Conservation (phyloP, 2,329 filamentous ascomycete genomes). For the Exophiala sp. region DNA sequence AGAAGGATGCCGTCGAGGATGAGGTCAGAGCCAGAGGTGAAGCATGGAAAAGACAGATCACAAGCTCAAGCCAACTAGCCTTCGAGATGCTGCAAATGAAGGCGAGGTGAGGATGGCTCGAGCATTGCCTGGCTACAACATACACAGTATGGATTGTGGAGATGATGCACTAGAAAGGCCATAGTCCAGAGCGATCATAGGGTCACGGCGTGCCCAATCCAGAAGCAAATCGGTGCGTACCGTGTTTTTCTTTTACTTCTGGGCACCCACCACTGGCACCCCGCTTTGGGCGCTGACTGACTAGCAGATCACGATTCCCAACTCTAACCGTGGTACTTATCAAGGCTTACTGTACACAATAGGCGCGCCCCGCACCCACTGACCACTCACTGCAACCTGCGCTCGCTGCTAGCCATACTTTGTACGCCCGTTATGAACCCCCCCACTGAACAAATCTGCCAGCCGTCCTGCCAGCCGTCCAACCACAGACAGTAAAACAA, state of each 20-base stretch:
- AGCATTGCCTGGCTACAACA: background rate
- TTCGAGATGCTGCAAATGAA: background rate
- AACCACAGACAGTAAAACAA: background rate
- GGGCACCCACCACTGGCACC: too few species aligned
- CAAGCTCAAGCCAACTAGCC: background rate
- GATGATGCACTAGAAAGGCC: background rate
- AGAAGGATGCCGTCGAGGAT: background rate
- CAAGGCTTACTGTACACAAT: too few species aligned
- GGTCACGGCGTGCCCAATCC: background rate
- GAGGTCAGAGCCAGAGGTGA: too few species aligned
- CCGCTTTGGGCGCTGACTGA: too few species aligned
- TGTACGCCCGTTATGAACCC: background rate
- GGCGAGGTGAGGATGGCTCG: constrained; percentile 3
- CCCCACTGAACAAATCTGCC: background rate
- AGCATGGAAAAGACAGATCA: too few species aligned
- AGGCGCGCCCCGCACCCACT: background rate
- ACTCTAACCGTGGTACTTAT: too few species aligned
- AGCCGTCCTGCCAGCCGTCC: background rate
- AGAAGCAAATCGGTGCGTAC: background rate
- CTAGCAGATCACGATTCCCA: too few species aligned
- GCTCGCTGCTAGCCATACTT: background rate
- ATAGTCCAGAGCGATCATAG: background rate
- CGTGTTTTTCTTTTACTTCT: too few species aligned
- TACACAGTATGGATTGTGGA: constrained; percentile 2
- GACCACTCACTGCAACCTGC: constrained; percentile 1